Evolutionary conservation across 805 yeast species (phyloP).

Genomic region (Brettanomyces custersianus): DNA sequence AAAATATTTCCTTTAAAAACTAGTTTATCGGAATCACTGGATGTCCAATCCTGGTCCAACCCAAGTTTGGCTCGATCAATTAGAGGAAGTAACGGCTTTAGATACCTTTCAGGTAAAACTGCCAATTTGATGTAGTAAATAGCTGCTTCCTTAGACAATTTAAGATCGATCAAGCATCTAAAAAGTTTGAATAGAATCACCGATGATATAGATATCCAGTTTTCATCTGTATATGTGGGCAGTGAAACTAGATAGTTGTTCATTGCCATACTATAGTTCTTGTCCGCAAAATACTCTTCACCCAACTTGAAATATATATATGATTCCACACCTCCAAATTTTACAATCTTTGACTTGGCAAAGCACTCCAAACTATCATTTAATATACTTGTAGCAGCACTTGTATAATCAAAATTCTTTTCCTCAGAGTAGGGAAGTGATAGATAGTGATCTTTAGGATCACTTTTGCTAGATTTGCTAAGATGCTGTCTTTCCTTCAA

Average conservation of each 20-base stretch:
- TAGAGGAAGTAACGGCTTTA: conserved; percentile 3
- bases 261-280: conserved; percentile 32
- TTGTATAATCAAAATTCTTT: conserved; percentile 11
- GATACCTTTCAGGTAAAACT: conserved; percentile 11
- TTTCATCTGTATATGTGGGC: conserved; percentile 29
- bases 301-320: conserved; percentile 43
- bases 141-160: conserved; percentile 25
- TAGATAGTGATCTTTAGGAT: conserved; percentile 19
- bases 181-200: conserved; percentile 29
- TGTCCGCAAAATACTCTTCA: conserved; percentile 29
- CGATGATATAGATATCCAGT: conserved; percentile 30
- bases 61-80: conserved; percentile 3
- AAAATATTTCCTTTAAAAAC: conserved; percentile 13
- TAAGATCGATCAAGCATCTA: conserved; percentile 27
- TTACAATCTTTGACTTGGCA: conserved; percentile 24
- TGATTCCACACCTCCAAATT: conserved; percentile 30
- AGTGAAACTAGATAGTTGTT: conserved; percentile 32
- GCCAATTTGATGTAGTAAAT: conserved; percentile 26
- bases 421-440: conserved; percentile 19
- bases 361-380: conserved; percentile 29
- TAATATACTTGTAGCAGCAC: conserved; percentile 18
- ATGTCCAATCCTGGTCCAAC: conserved; percentile 3
- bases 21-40: conserved; percentile 5
- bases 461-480: neutral
- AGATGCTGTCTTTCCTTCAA: conserved; percentile 11